Conservation (phyloP, 1,284 basidiomycete species). For the Vanrija pseudolonga region DNA sequence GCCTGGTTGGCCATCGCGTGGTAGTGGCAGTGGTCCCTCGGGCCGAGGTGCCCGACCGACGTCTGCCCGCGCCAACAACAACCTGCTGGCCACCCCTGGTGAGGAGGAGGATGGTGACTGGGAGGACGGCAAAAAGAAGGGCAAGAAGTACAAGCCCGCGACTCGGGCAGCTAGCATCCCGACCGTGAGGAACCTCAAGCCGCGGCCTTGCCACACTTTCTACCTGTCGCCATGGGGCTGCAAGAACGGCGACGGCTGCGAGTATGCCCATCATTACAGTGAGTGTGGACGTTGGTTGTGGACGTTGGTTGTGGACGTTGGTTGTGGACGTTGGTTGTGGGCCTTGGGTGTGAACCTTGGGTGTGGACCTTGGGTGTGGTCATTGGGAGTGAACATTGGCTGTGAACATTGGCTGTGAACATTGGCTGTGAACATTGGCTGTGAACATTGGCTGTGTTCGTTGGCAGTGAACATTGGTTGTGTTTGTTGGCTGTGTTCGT, state of each 20-base stretch:
- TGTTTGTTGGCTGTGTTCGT: too few species aligned
- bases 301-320: too few species aligned
- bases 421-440: constrained; percentile 3
- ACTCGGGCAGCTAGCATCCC: constrained; percentile 7
- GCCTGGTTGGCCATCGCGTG: too few species aligned
- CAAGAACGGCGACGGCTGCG: constrained; percentile 35
- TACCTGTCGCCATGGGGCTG: constrained; percentile 31
- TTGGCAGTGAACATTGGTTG: too few species aligned
- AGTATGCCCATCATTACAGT: constrained; percentile 37
- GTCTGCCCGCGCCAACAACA: neutral
- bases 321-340: neutral
- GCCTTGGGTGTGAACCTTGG: too few species aligned
- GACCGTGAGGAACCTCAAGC: constrained; percentile 21
- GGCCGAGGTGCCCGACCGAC: neutral
- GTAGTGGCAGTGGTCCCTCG: neutral
- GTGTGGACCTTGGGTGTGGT: neutral
- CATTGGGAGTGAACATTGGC: neutral
- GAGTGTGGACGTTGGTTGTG: neutral
- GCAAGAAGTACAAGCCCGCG: constrained; percentile 13
- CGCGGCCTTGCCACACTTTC: constrained; percentile 20
- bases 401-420: constrained; percentile 2
- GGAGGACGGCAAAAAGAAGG: constrained; percentile 7
- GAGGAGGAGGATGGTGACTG: constrained; percentile 8
- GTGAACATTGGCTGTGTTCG: neutral
- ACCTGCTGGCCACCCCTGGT: neutral